phyloP scores from a whole-genome alignment of 441 rosid species.

The Corymbia citriodora region DNA sequence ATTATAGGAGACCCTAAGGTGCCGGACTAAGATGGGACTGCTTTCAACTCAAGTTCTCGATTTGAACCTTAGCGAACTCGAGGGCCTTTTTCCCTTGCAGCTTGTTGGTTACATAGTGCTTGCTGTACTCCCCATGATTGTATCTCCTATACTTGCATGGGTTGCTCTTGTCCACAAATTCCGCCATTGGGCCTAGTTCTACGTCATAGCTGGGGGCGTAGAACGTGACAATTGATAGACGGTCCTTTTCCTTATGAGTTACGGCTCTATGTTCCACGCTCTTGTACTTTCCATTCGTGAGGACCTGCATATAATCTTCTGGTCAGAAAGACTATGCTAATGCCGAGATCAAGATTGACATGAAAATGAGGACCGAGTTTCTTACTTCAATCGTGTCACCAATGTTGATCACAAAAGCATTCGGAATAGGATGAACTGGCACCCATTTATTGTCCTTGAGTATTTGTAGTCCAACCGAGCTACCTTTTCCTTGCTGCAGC shows the following conservation, averaged over 20 bases:
- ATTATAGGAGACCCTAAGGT: neutral
- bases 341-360: neutral
- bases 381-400: constrained; percentile 89
- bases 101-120: constrained; percentile 77
- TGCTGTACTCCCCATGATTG: constrained; percentile 85
- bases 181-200: constrained; percentile 71
- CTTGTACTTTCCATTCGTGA: constrained; percentile 84
- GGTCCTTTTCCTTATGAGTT: constrained; percentile 60
- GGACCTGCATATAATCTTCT: constrained; percentile 40
- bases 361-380: neutral
- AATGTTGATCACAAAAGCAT: constrained; percentile 77
- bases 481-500: constrained; percentile 67
- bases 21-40: constrained; percentile 1
- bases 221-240: constrained; percentile 85
- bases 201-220: constrained; percentile 91
- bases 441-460: constrained; percentile 70
- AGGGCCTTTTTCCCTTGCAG: constrained; percentile 82
- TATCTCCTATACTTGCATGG: constrained; percentile 80
- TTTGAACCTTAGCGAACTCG: constrained; percentile 65
- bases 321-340: neutral
- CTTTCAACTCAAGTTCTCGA: constrained; percentile 6
- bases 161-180: constrained; percentile 58
- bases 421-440: constrained; percentile 56
- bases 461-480: constrained; percentile 79
- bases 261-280: constrained; percentile 96